Percentiles rank a stretch among this genome's conserved stretches.
These are phyloP conservation scores for Microbotryomycetes sp. DNA, from an alignment of 1,284 basidiomycete genomes.

Conservation along the genomic window DNA sequence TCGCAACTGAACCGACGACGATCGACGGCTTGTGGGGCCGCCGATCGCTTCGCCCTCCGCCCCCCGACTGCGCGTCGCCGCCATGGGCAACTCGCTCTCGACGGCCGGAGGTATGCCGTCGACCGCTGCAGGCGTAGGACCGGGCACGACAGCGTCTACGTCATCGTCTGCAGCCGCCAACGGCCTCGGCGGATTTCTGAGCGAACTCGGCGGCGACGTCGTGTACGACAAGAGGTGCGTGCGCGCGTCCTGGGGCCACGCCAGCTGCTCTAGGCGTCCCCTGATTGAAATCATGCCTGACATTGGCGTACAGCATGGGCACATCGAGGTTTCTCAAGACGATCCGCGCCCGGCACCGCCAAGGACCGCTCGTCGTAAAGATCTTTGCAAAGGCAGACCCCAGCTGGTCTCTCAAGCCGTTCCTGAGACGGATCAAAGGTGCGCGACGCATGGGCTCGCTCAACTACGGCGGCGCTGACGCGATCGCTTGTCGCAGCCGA, in stretches of 20 bases:
- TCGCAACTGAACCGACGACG: too few relatives aligned
- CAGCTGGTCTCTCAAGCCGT: slow-evolving; percentile 57
- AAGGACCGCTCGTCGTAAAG: slow-evolving; percentile 67
- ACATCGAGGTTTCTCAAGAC: slow-evolving; percentile 94
- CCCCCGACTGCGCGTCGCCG: too few relatives aligned
- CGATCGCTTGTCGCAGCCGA: slow-evolving; percentile 46
- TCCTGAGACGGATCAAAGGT: slow-evolving; percentile 64
- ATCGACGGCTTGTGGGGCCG: background rate
- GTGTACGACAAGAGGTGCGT: slow-evolving; percentile 81
- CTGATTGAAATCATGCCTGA: background rate
- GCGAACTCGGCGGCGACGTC: slow-evolving; percentile 75
- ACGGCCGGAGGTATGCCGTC: background rate
- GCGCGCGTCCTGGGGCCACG: background rate
- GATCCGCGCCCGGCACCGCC: slow-evolving; percentile 64
- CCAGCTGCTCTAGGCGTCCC: background rate
- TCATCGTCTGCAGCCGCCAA: background rate
- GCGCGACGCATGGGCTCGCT: slow-evolving; percentile 27
- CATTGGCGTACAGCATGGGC: slow-evolving; percentile 58
- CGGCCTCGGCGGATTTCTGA: slow-evolving; percentile 44
- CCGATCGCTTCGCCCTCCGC: background rate
- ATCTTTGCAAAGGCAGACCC: slow-evolving; percentile 77
- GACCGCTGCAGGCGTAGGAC: background rate
- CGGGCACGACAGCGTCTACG: background rate
- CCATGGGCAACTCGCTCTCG: background rate
- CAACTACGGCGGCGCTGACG: background rate